phyloP scores from a whole-genome alignment of 305 asterid genomes.

The Rubia balearica region DNA sequence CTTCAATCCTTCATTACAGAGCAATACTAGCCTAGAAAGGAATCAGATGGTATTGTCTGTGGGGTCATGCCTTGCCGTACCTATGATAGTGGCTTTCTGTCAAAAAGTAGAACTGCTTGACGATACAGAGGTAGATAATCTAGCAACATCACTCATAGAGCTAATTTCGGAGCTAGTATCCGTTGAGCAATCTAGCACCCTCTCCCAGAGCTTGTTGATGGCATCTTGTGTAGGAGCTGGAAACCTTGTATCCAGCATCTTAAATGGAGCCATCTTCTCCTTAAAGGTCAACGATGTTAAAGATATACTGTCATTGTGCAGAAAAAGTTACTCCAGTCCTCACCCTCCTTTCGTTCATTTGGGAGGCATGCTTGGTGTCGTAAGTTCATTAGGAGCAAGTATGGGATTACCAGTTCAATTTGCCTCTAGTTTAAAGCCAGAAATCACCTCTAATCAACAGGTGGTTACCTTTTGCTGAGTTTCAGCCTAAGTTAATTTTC shows the following conservation, averaged over 20 bases:
- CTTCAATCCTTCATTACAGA: slow-evolving; percentile 27
- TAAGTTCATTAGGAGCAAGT: slow-evolving; percentile 81
- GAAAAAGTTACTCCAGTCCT: slow-evolving; percentile 57
- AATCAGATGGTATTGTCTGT: slow-evolving; percentile 38
- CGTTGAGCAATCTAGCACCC: slow-evolving; percentile 41
- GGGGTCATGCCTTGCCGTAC: slow-evolving; percentile 82
- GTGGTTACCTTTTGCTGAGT: slow-evolving; percentile 23
- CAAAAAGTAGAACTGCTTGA: slow-evolving; percentile 71
- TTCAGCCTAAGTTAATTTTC: neutral
- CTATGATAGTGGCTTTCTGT: slow-evolving; percentile 62
- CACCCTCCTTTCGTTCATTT: slow-evolving; percentile 61
- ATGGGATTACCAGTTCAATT: slow-evolving; percentile 49
- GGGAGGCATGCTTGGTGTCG: slow-evolving; percentile 87
- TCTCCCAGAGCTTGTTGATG: slow-evolving; percentile 67
- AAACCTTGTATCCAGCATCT: slow-evolving; percentile 51
- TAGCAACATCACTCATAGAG: slow-evolving; percentile 43
- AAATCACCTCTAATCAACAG: slow-evolving; percentile 41
- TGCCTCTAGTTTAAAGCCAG: slow-evolving; percentile 22
- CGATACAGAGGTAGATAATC: slow-evolving; percentile 46
- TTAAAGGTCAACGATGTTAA: slow-evolving; percentile 47
- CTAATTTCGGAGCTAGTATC: slow-evolving; percentile 54
- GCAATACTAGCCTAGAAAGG: slow-evolving; percentile 23
- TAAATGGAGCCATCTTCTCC: slow-evolving; percentile 50
- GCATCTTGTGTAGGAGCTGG: slow-evolving; percentile 90
- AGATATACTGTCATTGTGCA: slow-evolving; percentile 49